Conservation (phyloP, 2,329 filamentous ascomycete species). For the Cercospora beticola region DNA sequence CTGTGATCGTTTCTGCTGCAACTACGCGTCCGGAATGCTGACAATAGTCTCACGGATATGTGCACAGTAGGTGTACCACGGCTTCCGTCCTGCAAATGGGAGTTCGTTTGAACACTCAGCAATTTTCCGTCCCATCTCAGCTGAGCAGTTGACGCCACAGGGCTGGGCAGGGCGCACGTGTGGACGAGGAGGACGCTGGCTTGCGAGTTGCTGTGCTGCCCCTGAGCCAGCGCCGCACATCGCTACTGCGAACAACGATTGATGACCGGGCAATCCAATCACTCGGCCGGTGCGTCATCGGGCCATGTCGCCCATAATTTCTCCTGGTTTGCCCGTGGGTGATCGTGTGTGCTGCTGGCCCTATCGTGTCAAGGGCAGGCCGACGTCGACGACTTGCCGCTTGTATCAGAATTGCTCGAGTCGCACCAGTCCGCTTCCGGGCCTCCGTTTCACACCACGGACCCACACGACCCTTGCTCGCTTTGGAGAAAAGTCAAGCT, state of each 20-base stretch:
- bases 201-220: neutral
- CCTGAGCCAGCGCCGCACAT: neutral
- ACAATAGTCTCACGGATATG: neutral
- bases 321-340: neutral
- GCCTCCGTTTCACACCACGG: neutral
- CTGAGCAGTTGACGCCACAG: neutral
- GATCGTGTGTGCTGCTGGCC: neutral
- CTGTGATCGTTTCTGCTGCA: neutral
- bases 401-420: conserved; percentile 4
- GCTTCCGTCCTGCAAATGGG: neutral
- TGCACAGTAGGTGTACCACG: neutral
- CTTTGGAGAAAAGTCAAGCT: conserved; percentile 11
- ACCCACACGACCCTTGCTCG: neutral
- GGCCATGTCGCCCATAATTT: neutral
- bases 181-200: neutral
- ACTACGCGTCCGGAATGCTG: neutral
- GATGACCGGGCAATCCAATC: neutral
- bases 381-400: neutral
- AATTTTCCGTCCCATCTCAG: neutral
- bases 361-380: neutral
- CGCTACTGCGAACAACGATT: neutral
- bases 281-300: neutral
- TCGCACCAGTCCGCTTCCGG: conserved; percentile 3
- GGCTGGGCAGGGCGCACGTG: neutral
- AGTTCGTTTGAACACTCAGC: neutral